Conservation (phyloP, 2,329 filamentous ascomycete genomes). For the Aureobasidium sp. region DNA sequence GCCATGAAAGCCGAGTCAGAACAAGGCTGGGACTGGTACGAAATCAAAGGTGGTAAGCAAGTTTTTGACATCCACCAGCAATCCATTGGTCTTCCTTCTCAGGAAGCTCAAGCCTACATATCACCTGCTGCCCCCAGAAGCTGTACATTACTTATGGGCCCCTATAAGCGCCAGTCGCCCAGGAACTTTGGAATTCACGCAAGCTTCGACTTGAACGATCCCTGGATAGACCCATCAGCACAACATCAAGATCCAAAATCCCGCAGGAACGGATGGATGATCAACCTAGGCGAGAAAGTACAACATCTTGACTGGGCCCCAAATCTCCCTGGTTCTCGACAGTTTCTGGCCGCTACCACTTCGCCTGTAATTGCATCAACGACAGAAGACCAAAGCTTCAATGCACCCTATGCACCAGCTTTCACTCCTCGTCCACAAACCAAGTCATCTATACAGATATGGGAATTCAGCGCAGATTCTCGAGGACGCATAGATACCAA, state of each 20-base stretch:
- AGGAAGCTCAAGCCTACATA: slow-evolving; percentile 39
- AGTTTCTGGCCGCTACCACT: slow-evolving; percentile 48
- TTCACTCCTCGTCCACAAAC: slow-evolving; percentile 45
- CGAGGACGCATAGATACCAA: slow-evolving; percentile 38
- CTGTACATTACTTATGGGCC: slow-evolving; percentile 46
- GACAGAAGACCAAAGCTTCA: slow-evolving; percentile 28
- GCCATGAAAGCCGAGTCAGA: slow-evolving; percentile 40
- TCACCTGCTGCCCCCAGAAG: slow-evolving; percentile 25
- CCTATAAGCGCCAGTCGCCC: slow-evolving; percentile 37
- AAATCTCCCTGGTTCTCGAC: slow-evolving; percentile 37
- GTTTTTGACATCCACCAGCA: slow-evolving; percentile 39
- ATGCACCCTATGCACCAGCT: slow-evolving; percentile 37
- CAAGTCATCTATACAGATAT: slow-evolving; percentile 51
- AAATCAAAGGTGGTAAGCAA: slow-evolving; percentile 34
- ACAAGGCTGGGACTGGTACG: slow-evolving; percentile 49
- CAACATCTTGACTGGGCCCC: slow-evolving; percentile 43
- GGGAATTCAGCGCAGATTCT: slow-evolving; percentile 43
- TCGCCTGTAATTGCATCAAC: slow-evolving; percentile 29
- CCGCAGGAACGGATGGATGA: slow-evolving; percentile 42
- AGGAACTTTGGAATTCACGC: slow-evolving; percentile 38
- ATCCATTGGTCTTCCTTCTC: slow-evolving; percentile 29
- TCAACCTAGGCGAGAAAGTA: slow-evolving; percentile 50
- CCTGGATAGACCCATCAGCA: slow-evolving; percentile 30
- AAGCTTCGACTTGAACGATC: slow-evolving; percentile 40
- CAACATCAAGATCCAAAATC: slow-evolving; percentile 30